Conservation (phyloP, 2,329 filamentous ascomycete genomes). For the Volutella citrinella region DNA sequence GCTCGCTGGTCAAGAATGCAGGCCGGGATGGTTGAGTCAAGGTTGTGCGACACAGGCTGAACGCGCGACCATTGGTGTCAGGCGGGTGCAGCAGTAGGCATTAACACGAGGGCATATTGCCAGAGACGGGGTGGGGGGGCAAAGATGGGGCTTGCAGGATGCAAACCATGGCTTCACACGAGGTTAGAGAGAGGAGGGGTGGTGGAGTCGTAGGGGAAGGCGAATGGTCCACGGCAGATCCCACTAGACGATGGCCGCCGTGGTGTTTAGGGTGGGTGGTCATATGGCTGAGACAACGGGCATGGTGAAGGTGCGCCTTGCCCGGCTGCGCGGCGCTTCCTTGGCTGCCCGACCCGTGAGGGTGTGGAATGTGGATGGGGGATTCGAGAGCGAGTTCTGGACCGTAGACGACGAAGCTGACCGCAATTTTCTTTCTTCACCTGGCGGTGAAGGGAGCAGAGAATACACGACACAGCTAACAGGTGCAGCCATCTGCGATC, state of each 20-base stretch:
- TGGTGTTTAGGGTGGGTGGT: constrained; percentile 19
- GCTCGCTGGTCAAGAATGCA: constrained; percentile 2
- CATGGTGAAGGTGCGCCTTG: constrained; percentile 14
- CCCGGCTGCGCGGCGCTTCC: constrained; percentile 15
- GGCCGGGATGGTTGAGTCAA: constrained; percentile 6
- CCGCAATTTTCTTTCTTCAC: too few relatives aligned
- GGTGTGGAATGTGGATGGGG: too few relatives aligned
- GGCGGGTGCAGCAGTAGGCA: constrained; percentile 17
- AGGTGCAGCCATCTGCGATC: too few relatives aligned
- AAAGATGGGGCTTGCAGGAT: constrained; percentile 5
- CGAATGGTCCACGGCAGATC: constrained; percentile 16
- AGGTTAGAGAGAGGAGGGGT: constrained; percentile 16
- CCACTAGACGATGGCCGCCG: constrained; percentile 18
- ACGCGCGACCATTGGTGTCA: constrained; percentile 7
- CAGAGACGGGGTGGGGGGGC: constrained; percentile 9
- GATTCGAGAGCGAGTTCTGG: too few relatives aligned
- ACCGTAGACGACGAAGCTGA: too few relatives aligned
- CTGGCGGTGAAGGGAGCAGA: too few relatives aligned
- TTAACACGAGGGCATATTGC: constrained; percentile 12
- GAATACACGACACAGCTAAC: too few relatives aligned
- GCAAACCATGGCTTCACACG: constrained; percentile 8
- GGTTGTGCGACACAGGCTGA: constrained; percentile 1
- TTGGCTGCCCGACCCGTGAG: too few relatives aligned
- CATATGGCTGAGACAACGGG: constrained; percentile 26
- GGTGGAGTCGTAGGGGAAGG: constrained; percentile 10